These are phyloP conservation scores for Talaromyces stipitatus DNA, from an alignment of 495 filamentous ascomycete genomes.

Conservation along the genomic window DNA sequence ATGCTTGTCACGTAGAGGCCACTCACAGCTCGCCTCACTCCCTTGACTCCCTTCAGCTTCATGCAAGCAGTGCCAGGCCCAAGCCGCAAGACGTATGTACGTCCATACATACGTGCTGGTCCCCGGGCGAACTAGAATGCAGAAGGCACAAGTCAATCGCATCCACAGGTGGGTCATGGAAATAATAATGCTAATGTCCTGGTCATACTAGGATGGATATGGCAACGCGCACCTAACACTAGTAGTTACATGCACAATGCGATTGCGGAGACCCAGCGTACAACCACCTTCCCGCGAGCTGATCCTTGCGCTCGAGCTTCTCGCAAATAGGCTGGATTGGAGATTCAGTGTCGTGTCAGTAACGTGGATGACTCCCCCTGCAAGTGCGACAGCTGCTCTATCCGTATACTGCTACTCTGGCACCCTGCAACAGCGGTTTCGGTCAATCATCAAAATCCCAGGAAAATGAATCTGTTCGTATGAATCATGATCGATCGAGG, in stretches of 20 bases:
- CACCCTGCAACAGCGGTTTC: neutral
- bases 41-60: neutral
- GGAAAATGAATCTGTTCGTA: neutral
- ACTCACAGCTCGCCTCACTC: neutral
- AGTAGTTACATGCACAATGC: neutral
- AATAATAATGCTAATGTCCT: neutral
- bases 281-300: neutral
- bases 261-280: neutral
- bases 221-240: neutral
- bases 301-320: constrained; percentile 2
- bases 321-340: neutral
- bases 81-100: neutral
- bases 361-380: neutral
- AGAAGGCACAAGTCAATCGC: neutral
- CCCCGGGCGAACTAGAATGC: neutral
- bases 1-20: neutral
- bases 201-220: neutral
- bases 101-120: neutral
- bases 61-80: neutral
- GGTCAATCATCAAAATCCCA: neutral
- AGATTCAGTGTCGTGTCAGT: neutral
- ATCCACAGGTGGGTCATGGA: neutral
- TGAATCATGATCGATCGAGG: neutral
- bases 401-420: neutral
- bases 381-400: neutral